Base-by-base conservation (phyloP, 495 filamentous ascomycete genomes). In the Aspergillus nidulans region DNA sequence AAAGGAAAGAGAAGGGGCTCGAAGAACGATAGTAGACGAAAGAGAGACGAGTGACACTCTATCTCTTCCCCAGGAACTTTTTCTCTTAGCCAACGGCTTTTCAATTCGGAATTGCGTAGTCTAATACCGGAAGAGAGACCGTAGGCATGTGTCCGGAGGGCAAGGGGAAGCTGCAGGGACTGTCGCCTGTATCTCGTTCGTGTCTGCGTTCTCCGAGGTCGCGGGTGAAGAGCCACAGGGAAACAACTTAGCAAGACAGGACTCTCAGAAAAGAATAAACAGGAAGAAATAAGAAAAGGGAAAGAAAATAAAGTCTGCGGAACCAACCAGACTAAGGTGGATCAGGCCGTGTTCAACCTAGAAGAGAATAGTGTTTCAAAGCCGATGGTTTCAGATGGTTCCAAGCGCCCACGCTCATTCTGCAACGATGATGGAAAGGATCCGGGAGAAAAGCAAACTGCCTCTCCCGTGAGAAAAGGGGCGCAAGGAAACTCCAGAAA, bases 91-190 rank as follows among this genome's bases (percentile, higher is more conserved):
- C 65, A 66, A 69, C 62, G 65, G 66, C 67, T 59, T 67, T 64
- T 63, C 67, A 58, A 64, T 57, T 69, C 67, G 71, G 69, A 58
- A 69, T 65, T 63, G 67, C 69, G 61, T 66, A 74, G 66, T 60
- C 62, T 32, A 57, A 32, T 42, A 53, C 47, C 53, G 55, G 55
- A 49, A 64, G 60, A 51, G 56, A 53, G 34, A 43, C 54, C 45
- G 30, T 59, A 44, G 49, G 53, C 54, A 61, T 61, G 58, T 45
- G 57, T 57, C 56, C 55, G 61, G 57, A 55, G 56, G 45, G 58
- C 46, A 49, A 65, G 58, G 65, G 70, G 63, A 67, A 69, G 68
- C 69, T 69, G 71, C 71, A 74, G 71, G 64, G 63, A 64, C 68
- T 65, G 59, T 66, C 30, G 30, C 57, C 45, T 34, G 40, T 20